A percentile compares a stretch with the other conserved stretches of the same genome.
Conservation (phyloP, 805 yeast genomes). For the Monosporozyma solicola region DNA sequence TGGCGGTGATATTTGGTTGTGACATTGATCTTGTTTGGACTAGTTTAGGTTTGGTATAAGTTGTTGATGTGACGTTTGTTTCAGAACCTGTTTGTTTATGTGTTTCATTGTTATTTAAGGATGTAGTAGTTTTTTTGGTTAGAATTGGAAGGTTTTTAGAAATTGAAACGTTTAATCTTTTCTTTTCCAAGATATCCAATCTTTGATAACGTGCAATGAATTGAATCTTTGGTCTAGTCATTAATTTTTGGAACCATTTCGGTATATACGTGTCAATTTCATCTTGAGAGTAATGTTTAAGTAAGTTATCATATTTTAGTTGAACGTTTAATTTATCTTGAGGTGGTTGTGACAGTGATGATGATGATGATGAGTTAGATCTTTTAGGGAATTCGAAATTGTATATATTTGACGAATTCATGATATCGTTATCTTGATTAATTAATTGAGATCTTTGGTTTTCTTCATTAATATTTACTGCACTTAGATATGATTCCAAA, state of each 20-base stretch:
- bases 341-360: not conserved
- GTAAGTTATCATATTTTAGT: conserved; percentile 13
- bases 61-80: conserved; percentile 1
- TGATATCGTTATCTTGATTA: not conserved
- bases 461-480: conserved; percentile 25
- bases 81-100: conserved; percentile 7
- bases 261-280: conserved; percentile 35
- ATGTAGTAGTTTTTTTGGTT: not conserved
- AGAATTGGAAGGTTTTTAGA: conserved; percentile 3
- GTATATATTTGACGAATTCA: conserved; percentile 3
- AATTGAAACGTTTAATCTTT: conserved; percentile 41
- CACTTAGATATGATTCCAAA: conserved; percentile 25
- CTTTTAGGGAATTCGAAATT: conserved; percentile 13
- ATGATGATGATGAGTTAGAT: not conserved
- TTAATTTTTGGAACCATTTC: conserved; percentile 39
- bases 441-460: conserved; percentile 5
- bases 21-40: conserved; percentile 12
- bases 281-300: conserved; percentile 8
- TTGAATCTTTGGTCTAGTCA: conserved; percentile 20
- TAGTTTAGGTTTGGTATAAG: conserved; percentile 2
- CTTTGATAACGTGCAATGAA: conserved; percentile 46
- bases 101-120: not conserved
- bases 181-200: conserved; percentile 62
- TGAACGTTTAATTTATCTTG: conserved; percentile 22
- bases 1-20: conserved; percentile 11